Evolutionary conservation across 2,329 filamentous ascomycete species (phyloP).

Genomic region (Ophiosphaerella herpotricha): DNA sequence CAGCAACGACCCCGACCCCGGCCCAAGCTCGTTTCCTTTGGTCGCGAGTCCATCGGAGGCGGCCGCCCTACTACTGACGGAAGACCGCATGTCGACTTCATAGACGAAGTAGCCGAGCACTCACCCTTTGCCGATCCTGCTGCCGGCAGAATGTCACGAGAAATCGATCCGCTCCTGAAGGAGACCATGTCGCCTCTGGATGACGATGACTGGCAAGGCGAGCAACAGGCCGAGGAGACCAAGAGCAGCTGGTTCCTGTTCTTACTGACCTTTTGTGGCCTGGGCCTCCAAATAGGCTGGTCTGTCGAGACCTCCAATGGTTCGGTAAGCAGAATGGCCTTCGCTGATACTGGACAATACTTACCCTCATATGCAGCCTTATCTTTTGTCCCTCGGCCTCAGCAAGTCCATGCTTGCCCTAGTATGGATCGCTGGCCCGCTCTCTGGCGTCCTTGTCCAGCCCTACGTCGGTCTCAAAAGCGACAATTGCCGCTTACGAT

Average conservation of each 20-base stretch:
- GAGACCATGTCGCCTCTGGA: slow-evolving; percentile 37
- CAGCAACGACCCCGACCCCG: slow-evolving; percentile 20
- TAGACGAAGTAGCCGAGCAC: slow-evolving; percentile 43
- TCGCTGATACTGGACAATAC: too few relatives aligned
- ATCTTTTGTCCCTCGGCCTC: slow-evolving; percentile 57
- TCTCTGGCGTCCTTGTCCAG: slow-evolving; percentile 59
- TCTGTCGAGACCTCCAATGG: slow-evolving; percentile 93
- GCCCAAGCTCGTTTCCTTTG: slow-evolving; percentile 45
- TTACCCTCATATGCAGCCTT: slow-evolving; percentile 45
- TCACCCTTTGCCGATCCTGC: slow-evolving; percentile 41
- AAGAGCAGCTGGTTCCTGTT: slow-evolving; percentile 87
- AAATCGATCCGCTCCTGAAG: slow-evolving; percentile 40
- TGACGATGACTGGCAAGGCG: slow-evolving; percentile 50
- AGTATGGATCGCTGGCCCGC: slow-evolving; percentile 61
- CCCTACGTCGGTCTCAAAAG: slow-evolving; percentile 60
- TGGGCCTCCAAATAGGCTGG: slow-evolving; percentile 91
- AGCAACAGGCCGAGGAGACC: slow-evolving; percentile 61
- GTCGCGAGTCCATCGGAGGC: slow-evolving; percentile 29
- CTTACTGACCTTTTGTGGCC: slow-evolving; percentile 82
- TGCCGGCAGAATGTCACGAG: slow-evolving; percentile 31
- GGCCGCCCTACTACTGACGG: slow-evolving; percentile 22
- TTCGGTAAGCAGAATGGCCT: slow-evolving; percentile 58
- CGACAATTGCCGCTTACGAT: slow-evolving; percentile 54
- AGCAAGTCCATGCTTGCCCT: slow-evolving; percentile 58
- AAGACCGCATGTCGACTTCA: slow-evolving; percentile 27